Conservation (phyloP, 371 early-diverging fungal species). For the Saksenaea oblongispora region DNA sequence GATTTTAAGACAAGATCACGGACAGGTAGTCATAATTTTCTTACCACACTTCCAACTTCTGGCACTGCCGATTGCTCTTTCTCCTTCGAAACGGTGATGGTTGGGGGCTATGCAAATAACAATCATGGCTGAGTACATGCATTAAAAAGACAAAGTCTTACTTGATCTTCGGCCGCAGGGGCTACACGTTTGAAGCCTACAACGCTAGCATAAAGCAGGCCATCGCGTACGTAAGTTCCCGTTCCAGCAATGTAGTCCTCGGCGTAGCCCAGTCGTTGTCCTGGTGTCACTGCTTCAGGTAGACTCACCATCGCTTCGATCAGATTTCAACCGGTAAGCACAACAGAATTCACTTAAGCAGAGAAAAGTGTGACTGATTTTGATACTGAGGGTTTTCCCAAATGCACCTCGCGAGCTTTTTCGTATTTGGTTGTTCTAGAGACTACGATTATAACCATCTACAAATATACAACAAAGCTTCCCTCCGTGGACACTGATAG, state of each 20-base stretch:
- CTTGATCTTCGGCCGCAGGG: conserved; percentile 34
- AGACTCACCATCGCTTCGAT: background rate
- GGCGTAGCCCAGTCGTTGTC: conserved; percentile 79
- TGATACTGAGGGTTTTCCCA: too few species aligned
- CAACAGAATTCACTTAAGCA: background rate
- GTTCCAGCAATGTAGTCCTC: conserved; percentile 70
- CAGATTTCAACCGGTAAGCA: background rate
- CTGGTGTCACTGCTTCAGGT: conserved; percentile 68
- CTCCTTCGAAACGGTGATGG: conserved; percentile 65
- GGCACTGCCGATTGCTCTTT: conserved; percentile 82
- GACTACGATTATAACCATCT: too few species aligned
- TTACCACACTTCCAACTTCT: conserved; percentile 79
- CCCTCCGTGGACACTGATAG: too few species aligned
- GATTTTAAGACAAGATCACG: background rate
- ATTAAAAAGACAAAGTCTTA: conserved; percentile 14
- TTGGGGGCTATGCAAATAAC: conserved; percentile 44
- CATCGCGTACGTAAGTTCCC: conserved; percentile 83
- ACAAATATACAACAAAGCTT: too few species aligned
- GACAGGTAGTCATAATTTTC: background rate
- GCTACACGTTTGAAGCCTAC: conserved; percentile 66
- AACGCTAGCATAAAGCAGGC: conserved; percentile 77
- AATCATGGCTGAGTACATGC: background rate
- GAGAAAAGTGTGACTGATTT: background rate
- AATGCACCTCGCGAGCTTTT: too few species aligned
- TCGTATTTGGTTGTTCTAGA: too few species aligned